Conservation (phyloP, 2,329 filamentous ascomycete species). For the Pseudovirgaria hyperparasitica region DNA sequence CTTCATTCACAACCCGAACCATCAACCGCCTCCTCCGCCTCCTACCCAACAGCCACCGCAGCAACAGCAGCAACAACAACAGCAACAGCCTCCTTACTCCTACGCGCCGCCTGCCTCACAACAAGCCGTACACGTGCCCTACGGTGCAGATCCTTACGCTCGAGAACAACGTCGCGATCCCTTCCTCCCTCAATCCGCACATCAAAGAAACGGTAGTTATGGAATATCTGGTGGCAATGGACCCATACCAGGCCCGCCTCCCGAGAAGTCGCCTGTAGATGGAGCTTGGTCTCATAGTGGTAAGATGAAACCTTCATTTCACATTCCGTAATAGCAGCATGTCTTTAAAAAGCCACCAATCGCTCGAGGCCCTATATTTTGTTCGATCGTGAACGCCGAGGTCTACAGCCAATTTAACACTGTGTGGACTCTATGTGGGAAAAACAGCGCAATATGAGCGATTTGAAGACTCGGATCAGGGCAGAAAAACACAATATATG, state of each 20-base stretch:
- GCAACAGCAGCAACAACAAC: slow-evolving; percentile 7
- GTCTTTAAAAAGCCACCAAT: too few species aligned
- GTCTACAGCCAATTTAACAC: too few species aligned
- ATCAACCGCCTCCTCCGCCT: slow-evolving; percentile 32
- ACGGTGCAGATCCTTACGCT: slow-evolving; percentile 32
- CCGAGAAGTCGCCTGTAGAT: slow-evolving; percentile 14
- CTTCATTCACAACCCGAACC: slow-evolving; percentile 45
- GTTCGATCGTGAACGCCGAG: too few species aligned
- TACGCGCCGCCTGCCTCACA: slow-evolving; percentile 25
- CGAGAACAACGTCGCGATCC: slow-evolving; percentile 34
- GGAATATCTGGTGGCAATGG: slow-evolving; percentile 20
- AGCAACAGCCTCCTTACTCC: slow-evolving; percentile 17
- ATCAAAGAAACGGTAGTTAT: slow-evolving; percentile 28
- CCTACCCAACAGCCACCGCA: slow-evolving; percentile 7
- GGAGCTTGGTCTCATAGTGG: slow-evolving; percentile 23
- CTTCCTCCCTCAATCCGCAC: slow-evolving; percentile 26
- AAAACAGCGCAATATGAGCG: too few species aligned
- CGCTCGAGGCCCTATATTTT: too few species aligned
- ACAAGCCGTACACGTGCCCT: slow-evolving; percentile 30
- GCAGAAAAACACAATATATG: too few species aligned
- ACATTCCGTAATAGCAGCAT: too few species aligned
- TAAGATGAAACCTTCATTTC: too few species aligned
- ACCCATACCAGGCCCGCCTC: slow-evolving; percentile 11
- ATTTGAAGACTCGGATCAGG: too few species aligned
- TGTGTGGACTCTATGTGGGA: too few species aligned